Conservation (phyloP, 208 protist genomes). For the Trypanosoma caninum region DNA sequence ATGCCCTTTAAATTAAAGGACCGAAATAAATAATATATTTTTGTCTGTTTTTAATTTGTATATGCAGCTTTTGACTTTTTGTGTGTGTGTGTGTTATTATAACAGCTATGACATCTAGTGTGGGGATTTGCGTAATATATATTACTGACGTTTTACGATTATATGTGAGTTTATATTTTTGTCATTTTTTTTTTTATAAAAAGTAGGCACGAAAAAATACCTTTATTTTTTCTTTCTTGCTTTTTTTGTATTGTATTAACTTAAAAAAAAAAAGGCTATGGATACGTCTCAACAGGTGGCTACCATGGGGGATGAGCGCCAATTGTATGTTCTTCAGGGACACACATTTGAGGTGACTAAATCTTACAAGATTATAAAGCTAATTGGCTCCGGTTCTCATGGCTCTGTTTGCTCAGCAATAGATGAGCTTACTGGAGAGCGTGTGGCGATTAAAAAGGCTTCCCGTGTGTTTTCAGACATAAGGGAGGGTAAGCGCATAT, state of each 20-base stretch:
- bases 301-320: constrained; percentile 54
- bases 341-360: constrained; percentile 83
- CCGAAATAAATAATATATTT: no score
- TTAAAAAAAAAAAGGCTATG: constrained; percentile 25
- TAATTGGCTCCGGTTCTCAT: constrained; percentile 83
- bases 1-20: no score
- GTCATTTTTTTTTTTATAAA: no score
- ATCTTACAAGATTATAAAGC: constrained; percentile 71
- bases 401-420: constrained; percentile 86
- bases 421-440: constrained; percentile 38
- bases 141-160: no score
- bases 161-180: no score
- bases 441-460: constrained; percentile 98
- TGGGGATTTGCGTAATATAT: no score
- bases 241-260: no score
- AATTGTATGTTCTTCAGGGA: constrained; percentile 76
- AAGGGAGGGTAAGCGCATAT: constrained; percentile 94
- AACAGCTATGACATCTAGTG: no score
- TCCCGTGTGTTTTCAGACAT: constrained; percentile 93
- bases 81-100: no score
- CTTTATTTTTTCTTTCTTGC: neutral
- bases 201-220: no score
- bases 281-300: constrained; percentile 32
- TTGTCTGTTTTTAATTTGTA: neutral
- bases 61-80: neutral